Conservation (phyloP, 2,329 filamentous ascomycete genomes). For the Penicillium digitatum region DNA sequence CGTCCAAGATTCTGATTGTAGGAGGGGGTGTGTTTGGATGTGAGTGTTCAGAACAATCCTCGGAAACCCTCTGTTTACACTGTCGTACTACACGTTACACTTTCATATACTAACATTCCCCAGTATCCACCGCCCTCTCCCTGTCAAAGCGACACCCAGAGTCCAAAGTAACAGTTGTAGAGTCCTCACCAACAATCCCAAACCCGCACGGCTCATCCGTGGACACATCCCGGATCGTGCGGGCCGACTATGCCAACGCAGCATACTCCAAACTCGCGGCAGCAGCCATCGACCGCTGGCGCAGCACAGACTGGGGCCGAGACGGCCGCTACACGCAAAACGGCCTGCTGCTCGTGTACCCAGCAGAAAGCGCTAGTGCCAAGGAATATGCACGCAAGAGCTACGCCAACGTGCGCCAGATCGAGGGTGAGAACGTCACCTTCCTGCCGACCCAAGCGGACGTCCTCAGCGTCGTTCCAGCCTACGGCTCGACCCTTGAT, state of each 20-base stretch:
- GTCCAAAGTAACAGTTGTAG: constrained; percentile 55
- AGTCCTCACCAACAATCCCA: constrained; percentile 53
- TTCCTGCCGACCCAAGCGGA: constrained; percentile 34
- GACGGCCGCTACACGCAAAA: constrained; percentile 45
- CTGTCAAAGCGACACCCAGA: constrained; percentile 58
- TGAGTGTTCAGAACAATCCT: constrained; percentile 25
- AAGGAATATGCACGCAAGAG: constrained; percentile 39
- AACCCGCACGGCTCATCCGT: constrained; percentile 57
- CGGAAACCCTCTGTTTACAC: neutral
- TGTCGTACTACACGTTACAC: neutral
- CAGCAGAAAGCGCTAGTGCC: constrained; percentile 27
- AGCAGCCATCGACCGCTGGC: constrained; percentile 65
- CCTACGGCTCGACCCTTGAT: constrained; percentile 33
- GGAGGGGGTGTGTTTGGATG: constrained; percentile 44
- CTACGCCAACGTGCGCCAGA: constrained; percentile 39
- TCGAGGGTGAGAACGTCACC: constrained; percentile 35
- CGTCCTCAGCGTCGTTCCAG: constrained; percentile 33
- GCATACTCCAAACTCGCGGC: constrained; percentile 72
- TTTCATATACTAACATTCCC: neutral
- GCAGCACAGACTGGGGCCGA: constrained; percentile 46
- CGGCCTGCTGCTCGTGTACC: constrained; percentile 42
- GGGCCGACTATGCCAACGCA: constrained; percentile 75
- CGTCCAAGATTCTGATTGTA: constrained; percentile 40
- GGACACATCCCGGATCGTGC: constrained; percentile 59
- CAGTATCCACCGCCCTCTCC: constrained; percentile 64